Evolutionary conservation across 2,329 filamentous ascomycete genomes (phyloP), one percentile per base, ranked within the genome.

Genomic region (Huntiella omanensis): DNA sequence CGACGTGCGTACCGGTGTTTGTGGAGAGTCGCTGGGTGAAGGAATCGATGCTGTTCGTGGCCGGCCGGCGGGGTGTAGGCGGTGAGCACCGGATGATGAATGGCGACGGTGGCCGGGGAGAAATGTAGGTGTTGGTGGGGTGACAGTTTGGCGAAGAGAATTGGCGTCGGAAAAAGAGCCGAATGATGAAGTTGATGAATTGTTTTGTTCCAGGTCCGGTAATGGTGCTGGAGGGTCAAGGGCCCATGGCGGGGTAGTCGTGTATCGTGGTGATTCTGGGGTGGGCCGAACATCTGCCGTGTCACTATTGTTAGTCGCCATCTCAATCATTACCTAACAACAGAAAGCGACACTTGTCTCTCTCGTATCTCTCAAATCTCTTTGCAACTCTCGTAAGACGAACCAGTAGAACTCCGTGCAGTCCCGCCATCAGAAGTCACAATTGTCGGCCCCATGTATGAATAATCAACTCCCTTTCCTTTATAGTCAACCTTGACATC

Each of bases 101-200:
- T 39, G 45, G 22, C 13, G 40, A 22, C 38, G 43, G 10, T 45
- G 35, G 19, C n/a, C 19, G 17, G 40, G 44, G 22, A 7, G 10
- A 10, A 28, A 28, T 28, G 22, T 28, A 28, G 13, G 44, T 40
- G 35, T 19, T 10, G 11, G 44, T 19, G n/a, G 16, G 15, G 35
- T n/a, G 3, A 19, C 17, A 12, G 13, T 16, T 22, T n/a, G 15
- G 3, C 39, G 39, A 19, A 17, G 15, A 45, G 13, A 32, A 15
- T 34, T 32, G 43, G 28, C 11, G 43, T 38, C 43, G 10, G 45
- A 47, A 5, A 17, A 3, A n/a, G 33, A 34, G 11, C 38, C 40
- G 46, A 47, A 32, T 11, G 46, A 47, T n/a, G 46, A 47, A 5
- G 46, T 42, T 11, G 40, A 47, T 8, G 46, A 33, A 15, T 38